Evolutionary conservation across 108 stramenopile species (phyloP), one percentile per base, ranked within the genome.

Genomic region (Tribonema minus): DNA sequence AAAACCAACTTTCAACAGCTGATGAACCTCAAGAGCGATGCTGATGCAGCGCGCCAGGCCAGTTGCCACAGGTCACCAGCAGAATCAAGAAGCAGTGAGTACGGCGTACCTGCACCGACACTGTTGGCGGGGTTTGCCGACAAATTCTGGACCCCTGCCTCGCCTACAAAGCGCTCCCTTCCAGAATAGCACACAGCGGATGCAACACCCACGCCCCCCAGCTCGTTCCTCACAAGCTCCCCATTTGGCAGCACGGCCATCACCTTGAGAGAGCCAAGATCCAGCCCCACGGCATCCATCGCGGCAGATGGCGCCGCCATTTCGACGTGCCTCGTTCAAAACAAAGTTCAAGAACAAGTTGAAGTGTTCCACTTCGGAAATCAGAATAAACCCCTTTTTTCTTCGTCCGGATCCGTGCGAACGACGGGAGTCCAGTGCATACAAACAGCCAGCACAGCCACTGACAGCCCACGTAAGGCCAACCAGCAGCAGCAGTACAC

Each of bases 201-300:
- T 3, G 67, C 67, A 7, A 27, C n/a, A 5, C 35, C 35, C 25
- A 35, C 33, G 5, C 67, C 67, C 25, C 67, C 67, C 3, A 67
- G 67, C 67, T 67, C 67, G 37, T 67, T 67, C 23, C 67, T 15
- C 25, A 67, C 38, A 23, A 67, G 67, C 67, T 67, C 67, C 4
- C 67, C 67, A 20, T 20, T 54, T 15, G 46, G 15, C 15, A 54
- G 46, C 46, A 54, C 46, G 20, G 46, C 20, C 46, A 54, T 54
- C 15, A 20, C 46, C 46, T 54, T 54, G 15, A 15, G 15, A 15
- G 46, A 9, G 15, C 46, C 46, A 54, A 54, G 46, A 54, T 54
- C 46, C 46, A 54, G 46, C 20, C 46, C 46, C 20, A 54, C 46
- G 20, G 46, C 46, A n/a, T n/a, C n/a, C n/a, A n/a, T n/a, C n/a